Evolutionary conservation across 306 rosid genomes (phyloP), one percentile per base, ranked within the genome.

Genomic region (Erythrophleum fordii): DNA sequence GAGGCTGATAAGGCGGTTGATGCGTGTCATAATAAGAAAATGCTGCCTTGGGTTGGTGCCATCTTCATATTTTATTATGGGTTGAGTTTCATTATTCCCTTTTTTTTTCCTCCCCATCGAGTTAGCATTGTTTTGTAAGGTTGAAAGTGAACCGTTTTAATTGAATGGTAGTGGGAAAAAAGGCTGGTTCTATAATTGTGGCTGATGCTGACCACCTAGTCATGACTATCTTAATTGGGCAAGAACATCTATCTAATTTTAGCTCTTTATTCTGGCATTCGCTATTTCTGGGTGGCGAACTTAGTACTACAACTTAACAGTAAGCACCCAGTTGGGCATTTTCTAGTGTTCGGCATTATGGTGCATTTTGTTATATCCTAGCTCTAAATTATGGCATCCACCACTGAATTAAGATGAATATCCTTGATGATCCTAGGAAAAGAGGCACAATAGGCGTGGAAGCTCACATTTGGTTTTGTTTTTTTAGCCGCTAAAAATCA

Each of bases 1-100:
- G 98, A 95, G 79, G 98, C 98, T 5, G 98, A 95, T 82, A 95
- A 92, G 75, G 97, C 97, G 69, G 97, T 95, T 87, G 83, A 85
- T 95, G 97, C 94, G 16, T 95, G 97, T 85, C 97, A 95, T 73
- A 92, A 92, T 68, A 89, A 91, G 87, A 92, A 87, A 83, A 92
- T 97, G 16, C 68, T 95, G 31, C 95, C 95, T 7, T 97, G 97
- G 95, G 92, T 90, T 73, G 82, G 90, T 90, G 72, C 61, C 65
- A 72, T 64, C 80, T 56, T 61, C 71, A 69, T 70, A 58, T 78
- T 72, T 76, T 44, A 52, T 26, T n/a, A 8, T 34, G 42, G 37
- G n/a, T 74, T 76, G 12, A 10, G 46, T 42, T 8, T 8, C 12
- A 42, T 0, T 8, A n/a, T 42, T 42, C 42, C 7, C 7, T 42